Evolutionary conservation across 2,329 filamentous ascomycete genomes (phyloP).

Genomic region (Proliferodiscus dingleyae): DNA sequence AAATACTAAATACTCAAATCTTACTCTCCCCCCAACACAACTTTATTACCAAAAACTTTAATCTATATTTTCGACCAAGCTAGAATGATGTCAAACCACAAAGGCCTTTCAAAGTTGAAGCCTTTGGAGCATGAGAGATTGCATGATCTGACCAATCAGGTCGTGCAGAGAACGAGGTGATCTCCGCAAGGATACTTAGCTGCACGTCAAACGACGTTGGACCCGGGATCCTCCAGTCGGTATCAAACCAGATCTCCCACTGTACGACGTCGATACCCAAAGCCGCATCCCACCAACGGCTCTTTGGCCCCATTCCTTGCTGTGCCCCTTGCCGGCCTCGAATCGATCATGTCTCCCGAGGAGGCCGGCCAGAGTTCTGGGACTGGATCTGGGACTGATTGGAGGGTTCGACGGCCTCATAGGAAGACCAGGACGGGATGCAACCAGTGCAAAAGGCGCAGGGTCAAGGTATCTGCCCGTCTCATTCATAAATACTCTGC

Average conservation of each 20-base stretch:
- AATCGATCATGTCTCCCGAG: neutral
- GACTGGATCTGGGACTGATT: neutral
- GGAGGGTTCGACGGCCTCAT: constrained; percentile 7
- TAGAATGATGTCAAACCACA: no score
- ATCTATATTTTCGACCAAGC: no score
- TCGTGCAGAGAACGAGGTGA: neutral
- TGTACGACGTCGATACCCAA: neutral
- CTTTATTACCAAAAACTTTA: no score
- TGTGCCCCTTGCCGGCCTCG: no score
- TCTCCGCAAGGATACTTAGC: neutral
- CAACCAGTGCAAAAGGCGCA: constrained; percentile 11
- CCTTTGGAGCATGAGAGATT: no score
- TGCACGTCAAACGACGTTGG: neutral
- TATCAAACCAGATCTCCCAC: neutral
- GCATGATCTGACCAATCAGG: no score
- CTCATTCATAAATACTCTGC: neutral
- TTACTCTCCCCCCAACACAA: no score
- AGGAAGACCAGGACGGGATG: constrained; percentile 12
- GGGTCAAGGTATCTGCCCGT: constrained; percentile 8
- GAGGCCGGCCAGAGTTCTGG: neutral
- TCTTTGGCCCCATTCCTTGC: neutral
- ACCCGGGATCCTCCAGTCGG: neutral
- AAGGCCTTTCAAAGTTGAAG: no score
- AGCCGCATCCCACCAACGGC: neutral
- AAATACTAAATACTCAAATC: no score